Evolutionary conservation across 192 early-diverging fungal species (phyloP).

Genomic region (Mortierella claussenii): DNA sequence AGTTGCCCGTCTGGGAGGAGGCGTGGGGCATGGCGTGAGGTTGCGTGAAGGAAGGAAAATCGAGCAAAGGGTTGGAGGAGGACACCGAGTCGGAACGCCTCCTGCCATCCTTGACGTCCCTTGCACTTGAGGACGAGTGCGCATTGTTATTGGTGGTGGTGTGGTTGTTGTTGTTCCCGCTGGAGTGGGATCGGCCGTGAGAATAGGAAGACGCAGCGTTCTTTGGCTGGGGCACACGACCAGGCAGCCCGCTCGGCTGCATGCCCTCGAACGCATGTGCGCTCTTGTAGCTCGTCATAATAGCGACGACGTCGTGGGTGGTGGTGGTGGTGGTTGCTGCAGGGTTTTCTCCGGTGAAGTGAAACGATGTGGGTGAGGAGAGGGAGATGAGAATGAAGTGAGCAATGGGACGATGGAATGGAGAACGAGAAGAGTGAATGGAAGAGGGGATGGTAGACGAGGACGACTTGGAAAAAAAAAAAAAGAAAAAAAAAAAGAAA

Average conservation of each 20-base stretch:
- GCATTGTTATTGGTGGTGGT: neutral
- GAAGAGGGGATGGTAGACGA: too few species aligned
- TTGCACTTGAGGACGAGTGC: neutral
- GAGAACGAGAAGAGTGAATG: neutral
- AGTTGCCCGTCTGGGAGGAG: neutral
- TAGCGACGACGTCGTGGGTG: too few species aligned
- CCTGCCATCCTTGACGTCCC: neutral
- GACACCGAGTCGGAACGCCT: constrained; percentile 31
- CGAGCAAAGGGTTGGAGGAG: constrained; percentile 16
- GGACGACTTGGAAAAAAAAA: too few species aligned
- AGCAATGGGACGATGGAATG: neutral
- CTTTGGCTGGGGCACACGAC: constrained; percentile 23
- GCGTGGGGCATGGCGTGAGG: neutral
- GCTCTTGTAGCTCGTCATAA: constrained; percentile 54
- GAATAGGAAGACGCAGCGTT: constrained; percentile 14
- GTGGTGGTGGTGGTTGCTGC: too few species aligned
- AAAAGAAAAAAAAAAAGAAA: neutral
- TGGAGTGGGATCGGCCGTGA: too few species aligned
- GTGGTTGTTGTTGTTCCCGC: too few species aligned
- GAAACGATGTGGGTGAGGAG: constrained; percentile 1
- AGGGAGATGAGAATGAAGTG: neutral
- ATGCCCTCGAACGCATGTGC: constrained; percentile 38
- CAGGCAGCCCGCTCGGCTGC: constrained; percentile 19
- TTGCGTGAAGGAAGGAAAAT: constrained; percentile 18
- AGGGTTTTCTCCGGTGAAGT: too few species aligned